These are phyloP conservation scores for Macadamia integrifolia DNA, from an alignment of 164 flowering plant genomes.

Conservation along the genomic window DNA sequence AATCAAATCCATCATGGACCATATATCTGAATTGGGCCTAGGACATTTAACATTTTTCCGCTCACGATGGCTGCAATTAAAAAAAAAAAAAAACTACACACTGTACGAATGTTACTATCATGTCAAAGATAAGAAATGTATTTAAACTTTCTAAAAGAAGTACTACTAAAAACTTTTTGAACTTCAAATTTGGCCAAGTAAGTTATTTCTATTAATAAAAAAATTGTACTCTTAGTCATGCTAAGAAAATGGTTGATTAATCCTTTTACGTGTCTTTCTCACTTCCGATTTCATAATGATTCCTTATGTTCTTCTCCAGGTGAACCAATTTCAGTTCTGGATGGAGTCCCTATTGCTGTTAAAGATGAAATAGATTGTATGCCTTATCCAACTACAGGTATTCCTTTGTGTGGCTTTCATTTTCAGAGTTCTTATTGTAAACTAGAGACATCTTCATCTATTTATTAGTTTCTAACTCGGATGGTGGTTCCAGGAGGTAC, in stretches of 20 bases:
- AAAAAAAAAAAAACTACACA: too few relatives aligned
- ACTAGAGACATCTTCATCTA: background rate
- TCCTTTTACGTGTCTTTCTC: background rate
- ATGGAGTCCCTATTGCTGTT: conserved; percentile 81
- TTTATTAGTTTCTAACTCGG: background rate
- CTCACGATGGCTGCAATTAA: too few relatives aligned
- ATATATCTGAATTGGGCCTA: too few relatives aligned
- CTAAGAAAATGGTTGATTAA: background rate
- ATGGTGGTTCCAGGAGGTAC: conserved; percentile 61
- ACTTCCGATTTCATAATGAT: background rate
- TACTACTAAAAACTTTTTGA: too few relatives aligned
- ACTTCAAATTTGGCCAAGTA: too few relatives aligned
- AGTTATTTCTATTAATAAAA: too few relatives aligned
- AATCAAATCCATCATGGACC: too few relatives aligned
- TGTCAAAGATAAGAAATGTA: too few relatives aligned
- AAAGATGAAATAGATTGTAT: conserved; percentile 93
- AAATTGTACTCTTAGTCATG: background rate
- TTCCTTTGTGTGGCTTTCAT: background rate
- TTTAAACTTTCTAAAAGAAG: too few relatives aligned
- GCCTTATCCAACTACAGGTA: conserved; percentile 97
- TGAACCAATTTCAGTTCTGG: conserved; percentile 67
- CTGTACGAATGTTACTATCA: too few relatives aligned
- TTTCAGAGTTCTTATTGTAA: background rate
- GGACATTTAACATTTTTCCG: too few relatives aligned
- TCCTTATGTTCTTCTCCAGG: conserved; percentile 33